A percentile compares a stretch with the other conserved stretches of the same genome.
phyloP scores from a whole-genome alignment of 2,329 filamentous ascomycete genomes.

The Aspergillus costaricaensis region DNA sequence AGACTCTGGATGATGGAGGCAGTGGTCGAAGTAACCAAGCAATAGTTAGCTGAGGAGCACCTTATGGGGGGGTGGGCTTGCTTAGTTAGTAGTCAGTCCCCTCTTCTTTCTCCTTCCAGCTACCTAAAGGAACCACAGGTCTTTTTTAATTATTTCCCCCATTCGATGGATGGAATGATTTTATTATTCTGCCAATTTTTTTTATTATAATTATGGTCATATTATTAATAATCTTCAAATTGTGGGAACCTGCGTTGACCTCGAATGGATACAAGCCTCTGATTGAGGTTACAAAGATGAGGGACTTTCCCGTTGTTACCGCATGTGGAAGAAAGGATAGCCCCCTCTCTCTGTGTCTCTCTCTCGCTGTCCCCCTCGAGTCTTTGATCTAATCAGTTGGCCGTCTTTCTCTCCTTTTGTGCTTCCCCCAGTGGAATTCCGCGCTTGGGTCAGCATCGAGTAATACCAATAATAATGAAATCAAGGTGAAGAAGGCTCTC shows the following conservation, averaged over 20 bases:
- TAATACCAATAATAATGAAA: not conserved
- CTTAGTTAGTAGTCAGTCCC: not conserved
- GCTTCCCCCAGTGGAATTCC: no score
- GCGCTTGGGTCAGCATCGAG: not conserved
- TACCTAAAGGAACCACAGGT: slow-evolving; percentile 8
- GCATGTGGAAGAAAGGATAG: slow-evolving; percentile 14
- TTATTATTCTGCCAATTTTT: not conserved
- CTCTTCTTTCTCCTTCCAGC: not conserved
- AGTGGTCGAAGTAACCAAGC: not conserved
- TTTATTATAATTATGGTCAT: slow-evolving; percentile 5
- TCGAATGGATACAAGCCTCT: not conserved
- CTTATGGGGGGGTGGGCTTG: slow-evolving; percentile 6
- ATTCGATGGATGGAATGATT: not conserved
- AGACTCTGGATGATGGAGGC: not conserved
- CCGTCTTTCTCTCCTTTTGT: no score
- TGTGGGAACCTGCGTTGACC: slow-evolving; percentile 12
- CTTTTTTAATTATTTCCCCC: slow-evolving; percentile 6
- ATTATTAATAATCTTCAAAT: slow-evolving; percentile 12
- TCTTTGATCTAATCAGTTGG: not conserved
- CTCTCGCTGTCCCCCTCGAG: not conserved
- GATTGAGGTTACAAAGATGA: slow-evolving; percentile 16
- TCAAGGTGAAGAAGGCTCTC: slow-evolving; percentile 1
- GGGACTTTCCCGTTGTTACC: slow-evolving; percentile 16
- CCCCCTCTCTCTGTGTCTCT: not conserved
- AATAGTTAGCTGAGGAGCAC: not conserved